These are phyloP conservation scores for Atractiella rhizophila DNA, from an alignment of 768 basidiomycete genomes.

Conservation along the genomic window DNA sequence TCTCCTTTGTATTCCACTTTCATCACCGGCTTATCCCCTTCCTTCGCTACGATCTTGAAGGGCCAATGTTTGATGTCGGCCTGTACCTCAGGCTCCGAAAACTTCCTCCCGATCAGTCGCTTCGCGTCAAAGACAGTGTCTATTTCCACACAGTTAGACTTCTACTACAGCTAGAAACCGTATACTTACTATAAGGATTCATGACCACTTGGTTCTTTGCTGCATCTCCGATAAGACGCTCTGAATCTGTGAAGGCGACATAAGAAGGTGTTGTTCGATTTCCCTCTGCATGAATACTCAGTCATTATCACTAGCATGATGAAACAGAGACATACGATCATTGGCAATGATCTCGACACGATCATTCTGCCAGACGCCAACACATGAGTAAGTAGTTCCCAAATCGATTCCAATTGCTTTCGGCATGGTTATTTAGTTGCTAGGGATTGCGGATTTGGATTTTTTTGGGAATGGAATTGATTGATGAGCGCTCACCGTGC, in stretches of 20 bases:
- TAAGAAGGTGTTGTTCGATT: constrained; percentile 29
- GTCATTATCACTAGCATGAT: too few species aligned
- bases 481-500: too few species aligned
- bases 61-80: constrained; percentile 27
- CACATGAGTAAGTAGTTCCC: constrained; percentile 97
- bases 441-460: too few species aligned
- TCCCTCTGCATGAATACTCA: too few species aligned
- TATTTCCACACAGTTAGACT: background rate
- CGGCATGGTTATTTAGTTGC: too few species aligned
- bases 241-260: constrained; percentile 28
- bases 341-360: constrained; percentile 96
- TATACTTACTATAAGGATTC: constrained; percentile 57
- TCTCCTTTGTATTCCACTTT: constrained; percentile 36
- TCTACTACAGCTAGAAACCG: too few species aligned
- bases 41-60: constrained; percentile 22
- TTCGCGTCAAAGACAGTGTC: constrained; percentile 87
- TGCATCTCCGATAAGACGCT: constrained; percentile 97
- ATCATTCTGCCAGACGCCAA: constrained; percentile 99
- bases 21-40: constrained; percentile 30
- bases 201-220: constrained; percentile 32
- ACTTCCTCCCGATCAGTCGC: constrained; percentile 88
- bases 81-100: constrained; percentile 31
- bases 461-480: too few species aligned
- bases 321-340: too few species aligned
- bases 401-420: too few species aligned